phyloP scores from a whole-genome alignment of 176 grass and related monocot genomes.

The Saccharum officinarum region DNA sequence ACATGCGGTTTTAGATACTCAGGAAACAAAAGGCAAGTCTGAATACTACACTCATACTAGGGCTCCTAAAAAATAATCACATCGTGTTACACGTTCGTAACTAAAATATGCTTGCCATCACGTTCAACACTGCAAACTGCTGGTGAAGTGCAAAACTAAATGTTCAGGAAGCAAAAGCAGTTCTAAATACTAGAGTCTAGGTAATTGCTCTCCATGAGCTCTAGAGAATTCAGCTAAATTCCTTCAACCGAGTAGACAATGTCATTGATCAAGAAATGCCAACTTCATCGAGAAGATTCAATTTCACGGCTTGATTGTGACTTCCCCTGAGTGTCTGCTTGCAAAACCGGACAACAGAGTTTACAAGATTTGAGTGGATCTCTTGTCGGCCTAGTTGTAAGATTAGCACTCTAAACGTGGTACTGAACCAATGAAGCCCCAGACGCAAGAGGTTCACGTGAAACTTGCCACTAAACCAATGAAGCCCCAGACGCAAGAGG shows the following conservation, averaged over 20 bases:
- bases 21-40: too few relatives aligned
- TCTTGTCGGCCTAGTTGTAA: too few relatives aligned
- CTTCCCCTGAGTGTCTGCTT: too few relatives aligned
- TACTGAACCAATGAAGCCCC: background rate
- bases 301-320: background rate
- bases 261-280: background rate
- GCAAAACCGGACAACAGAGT: background rate
- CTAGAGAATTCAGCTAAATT: background rate
- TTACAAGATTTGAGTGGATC: background rate
- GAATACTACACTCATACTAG: too few relatives aligned
- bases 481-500: too few relatives aligned
- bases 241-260: background rate
- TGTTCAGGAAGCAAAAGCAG: background rate
- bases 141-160: background rate
- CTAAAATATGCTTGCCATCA: background rate
- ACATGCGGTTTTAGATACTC: too few relatives aligned
- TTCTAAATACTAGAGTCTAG: background rate
- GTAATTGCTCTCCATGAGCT: background rate
- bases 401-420: too few relatives aligned
- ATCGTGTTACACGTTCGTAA: too few relatives aligned
- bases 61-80: too few relatives aligned
- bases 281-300: background rate
- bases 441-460: background rate
- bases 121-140: background rate
- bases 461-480: background rate